Conservation (phyloP, 352 stramenopile genomes). For the Elongisporangium senticosum region DNA sequence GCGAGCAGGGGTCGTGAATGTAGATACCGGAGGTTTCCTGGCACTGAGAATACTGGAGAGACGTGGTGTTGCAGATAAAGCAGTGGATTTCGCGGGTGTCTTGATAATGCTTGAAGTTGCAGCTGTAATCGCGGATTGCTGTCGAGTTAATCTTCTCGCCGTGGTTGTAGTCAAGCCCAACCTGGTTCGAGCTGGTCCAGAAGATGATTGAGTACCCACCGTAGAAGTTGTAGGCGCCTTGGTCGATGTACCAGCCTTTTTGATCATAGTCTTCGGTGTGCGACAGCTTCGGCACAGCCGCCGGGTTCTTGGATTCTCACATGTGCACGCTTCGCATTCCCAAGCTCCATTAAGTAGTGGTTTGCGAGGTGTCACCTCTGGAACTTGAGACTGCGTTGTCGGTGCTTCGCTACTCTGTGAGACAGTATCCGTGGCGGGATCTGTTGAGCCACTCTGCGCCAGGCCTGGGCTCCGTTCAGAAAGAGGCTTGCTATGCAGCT, state of each 20-base stretch:
- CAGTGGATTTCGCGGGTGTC: not conserved
- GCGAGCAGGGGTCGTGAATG: too few relatives aligned
- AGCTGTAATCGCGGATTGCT: too few relatives aligned
- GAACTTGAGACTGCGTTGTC: not conserved
- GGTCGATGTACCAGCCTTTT: constrained; percentile 13
- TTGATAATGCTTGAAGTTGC: not conserved
- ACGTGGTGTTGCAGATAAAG: too few relatives aligned
- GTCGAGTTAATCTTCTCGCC: constrained; percentile 4
- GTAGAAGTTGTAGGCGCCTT: constrained; percentile 10
- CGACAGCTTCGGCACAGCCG: constrained; percentile 44
- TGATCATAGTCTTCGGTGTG: constrained; percentile 8
- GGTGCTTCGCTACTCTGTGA: not conserved
- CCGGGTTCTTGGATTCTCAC: constrained; percentile 40
- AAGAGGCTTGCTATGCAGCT: too few relatives aligned
- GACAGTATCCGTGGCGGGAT: too few relatives aligned
- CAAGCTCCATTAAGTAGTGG: constrained; percentile 24
- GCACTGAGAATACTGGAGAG: too few relatives aligned
- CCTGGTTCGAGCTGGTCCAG: constrained; percentile 1
- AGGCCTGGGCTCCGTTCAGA: too few relatives aligned
- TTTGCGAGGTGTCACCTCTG: not conserved
- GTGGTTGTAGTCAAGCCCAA: not conserved
- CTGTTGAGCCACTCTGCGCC: too few relatives aligned
- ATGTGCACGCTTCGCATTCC: constrained; percentile 47
- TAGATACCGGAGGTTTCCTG: too few relatives aligned
- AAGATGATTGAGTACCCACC: constrained; percentile 10